Evolutionary conservation across 108 stramenopile species (phyloP).

Genomic region (Seminavis robusta): DNA sequence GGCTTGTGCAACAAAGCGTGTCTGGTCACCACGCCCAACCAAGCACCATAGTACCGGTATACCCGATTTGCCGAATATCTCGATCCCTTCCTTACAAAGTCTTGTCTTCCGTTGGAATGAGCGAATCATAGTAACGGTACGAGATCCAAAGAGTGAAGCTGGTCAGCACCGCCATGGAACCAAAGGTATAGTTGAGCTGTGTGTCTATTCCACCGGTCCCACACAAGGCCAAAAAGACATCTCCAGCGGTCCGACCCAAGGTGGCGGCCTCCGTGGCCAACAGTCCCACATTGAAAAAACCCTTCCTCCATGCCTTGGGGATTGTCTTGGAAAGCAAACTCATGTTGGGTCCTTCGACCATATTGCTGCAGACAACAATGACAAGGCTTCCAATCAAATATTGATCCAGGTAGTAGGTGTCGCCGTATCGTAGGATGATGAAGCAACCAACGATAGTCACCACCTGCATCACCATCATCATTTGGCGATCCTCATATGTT

Average conservation of each 20-base stretch:
- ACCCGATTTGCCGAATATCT: too few relatives aligned
- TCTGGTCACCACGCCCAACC: too few relatives aligned
- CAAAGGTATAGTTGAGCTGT: neutral
- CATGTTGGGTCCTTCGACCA: slow-evolving; percentile 67
- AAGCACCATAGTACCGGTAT: too few relatives aligned
- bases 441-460: slow-evolving; percentile 33
- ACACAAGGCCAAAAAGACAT: slow-evolving; percentile 33
- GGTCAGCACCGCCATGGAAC: neutral
- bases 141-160: neutral
- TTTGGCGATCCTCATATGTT: slow-evolving; percentile 40
- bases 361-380: slow-evolving; percentile 44
- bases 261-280: slow-evolving; percentile 85
- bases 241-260: slow-evolving; percentile 59
- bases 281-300: slow-evolving; percentile 82
- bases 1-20: too few relatives aligned
- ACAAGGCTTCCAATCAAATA: slow-evolving; percentile 40
- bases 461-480: slow-evolving; percentile 26
- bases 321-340: slow-evolving; percentile 73
- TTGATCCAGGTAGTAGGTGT: slow-evolving; percentile 27
- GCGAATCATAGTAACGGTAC: neutral
- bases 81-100: too few relatives aligned
- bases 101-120: too few relatives aligned
- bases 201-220: slow-evolving; percentile 6
- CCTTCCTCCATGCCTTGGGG: slow-evolving; percentile 55
- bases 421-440: slow-evolving; percentile 19